Conservation (phyloP, 805 yeast species). For the Candida ulmi region DNA sequence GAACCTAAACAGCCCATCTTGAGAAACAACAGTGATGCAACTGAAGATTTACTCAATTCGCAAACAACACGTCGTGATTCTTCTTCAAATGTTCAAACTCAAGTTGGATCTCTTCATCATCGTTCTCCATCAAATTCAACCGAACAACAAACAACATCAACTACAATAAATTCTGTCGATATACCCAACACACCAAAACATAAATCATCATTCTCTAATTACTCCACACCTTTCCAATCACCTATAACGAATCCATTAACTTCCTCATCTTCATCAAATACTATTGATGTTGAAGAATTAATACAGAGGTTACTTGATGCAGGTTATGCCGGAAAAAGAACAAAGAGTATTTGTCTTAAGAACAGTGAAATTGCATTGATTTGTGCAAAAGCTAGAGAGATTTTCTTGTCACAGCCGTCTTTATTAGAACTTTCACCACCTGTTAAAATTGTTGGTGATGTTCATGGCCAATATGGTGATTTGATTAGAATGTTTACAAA, state of each 20-base stretch:
- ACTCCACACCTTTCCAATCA: slow-evolving; percentile 21
- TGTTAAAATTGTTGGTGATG: slow-evolving; percentile 84
- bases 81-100: not conserved
- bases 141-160: not conserved
- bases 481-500: slow-evolving; percentile 84
- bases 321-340: slow-evolving; percentile 91
- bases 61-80: slow-evolving; percentile 6
- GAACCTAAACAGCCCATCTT: slow-evolving; percentile 74
- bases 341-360: slow-evolving; percentile 83
- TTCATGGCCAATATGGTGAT: slow-evolving; percentile 95
- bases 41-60: slow-evolving; percentile 13
- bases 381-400: slow-evolving; percentile 84
- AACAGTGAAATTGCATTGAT: slow-evolving; percentile 84
- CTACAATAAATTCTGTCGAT: slow-evolving; percentile 8
- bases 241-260: slow-evolving; percentile 21
- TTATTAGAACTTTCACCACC: slow-evolving; percentile 76
- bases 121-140: not conserved
- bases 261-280: slow-evolving; percentile 4
- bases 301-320: slow-evolving; percentile 91
- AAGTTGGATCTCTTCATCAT: not conserved
- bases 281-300: slow-evolving; percentile 70
- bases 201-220: slow-evolving; percentile 19
- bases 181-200: slow-evolving; percentile 24
- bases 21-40: slow-evolving; percentile 37
- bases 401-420: slow-evolving; percentile 86